Evolutionary conservation across 2,329 filamentous ascomycete genomes (phyloP).

Genomic region (Pseudocercospora ulei): DNA sequence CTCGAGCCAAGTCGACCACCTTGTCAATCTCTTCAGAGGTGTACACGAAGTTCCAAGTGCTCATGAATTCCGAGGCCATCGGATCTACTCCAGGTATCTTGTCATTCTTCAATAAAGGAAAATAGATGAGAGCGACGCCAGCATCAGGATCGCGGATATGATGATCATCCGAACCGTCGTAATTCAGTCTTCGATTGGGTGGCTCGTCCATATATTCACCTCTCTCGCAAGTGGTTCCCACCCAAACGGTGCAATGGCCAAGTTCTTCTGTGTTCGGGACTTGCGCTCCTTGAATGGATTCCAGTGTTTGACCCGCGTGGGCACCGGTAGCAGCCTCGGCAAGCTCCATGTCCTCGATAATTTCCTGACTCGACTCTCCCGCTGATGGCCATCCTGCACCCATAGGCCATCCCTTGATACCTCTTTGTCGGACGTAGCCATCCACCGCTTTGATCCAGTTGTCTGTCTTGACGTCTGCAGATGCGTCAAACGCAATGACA

Average conservation of each 20-base stretch:
- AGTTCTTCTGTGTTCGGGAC: conserved; percentile 44
- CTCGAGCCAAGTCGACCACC: conserved; percentile 68
- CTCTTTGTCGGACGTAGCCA: conserved; percentile 80
- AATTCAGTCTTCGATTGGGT: conserved; percentile 15
- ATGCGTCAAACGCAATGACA: conserved; percentile 86
- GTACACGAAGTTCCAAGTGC: conserved; percentile 97
- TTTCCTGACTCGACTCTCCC: conserved; percentile 46
- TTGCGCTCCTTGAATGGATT: conserved; percentile 19
- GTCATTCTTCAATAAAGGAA: conserved; percentile 76
- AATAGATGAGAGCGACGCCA: conserved; percentile 80
- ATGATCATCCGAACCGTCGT: conserved; percentile 47
- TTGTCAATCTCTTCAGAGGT: conserved; percentile 80
- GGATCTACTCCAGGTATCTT: conserved; percentile 76
- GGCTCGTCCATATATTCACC: conserved; percentile 27
- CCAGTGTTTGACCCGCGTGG: conserved; percentile 16
- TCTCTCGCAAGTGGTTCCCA: conserved; percentile 66
- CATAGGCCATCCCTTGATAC: conserved; percentile 87
- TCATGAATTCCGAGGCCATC: conserved; percentile 71
- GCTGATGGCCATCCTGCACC: conserved; percentile 82
- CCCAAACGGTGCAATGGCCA: conserved; percentile 90
- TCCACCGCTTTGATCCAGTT: conserved; percentile 95
- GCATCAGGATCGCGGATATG: conserved; percentile 65
- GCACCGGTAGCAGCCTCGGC: conserved; percentile 38
- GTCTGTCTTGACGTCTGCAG: conserved; percentile 81
- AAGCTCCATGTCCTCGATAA: conserved; percentile 53